These are phyloP conservation scores for Populus euphratica DNA, from an alignment of 345 rosid genomes.

Conservation along the genomic window DNA sequence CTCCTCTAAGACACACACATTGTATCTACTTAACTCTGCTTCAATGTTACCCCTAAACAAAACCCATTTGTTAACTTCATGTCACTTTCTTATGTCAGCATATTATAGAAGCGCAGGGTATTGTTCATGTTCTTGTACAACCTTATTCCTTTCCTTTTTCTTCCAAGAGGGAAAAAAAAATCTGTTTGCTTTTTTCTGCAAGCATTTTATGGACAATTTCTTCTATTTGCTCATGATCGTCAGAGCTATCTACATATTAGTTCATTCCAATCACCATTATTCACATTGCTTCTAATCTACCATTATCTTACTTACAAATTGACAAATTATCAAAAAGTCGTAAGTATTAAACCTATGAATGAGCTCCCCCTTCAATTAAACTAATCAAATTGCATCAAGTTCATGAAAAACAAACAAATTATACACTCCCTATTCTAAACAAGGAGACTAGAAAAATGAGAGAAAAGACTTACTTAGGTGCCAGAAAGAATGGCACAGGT, in stretches of 20 bases:
- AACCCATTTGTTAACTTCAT: not conserved
- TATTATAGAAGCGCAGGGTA: not conserved
- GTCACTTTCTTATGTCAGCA: not conserved
- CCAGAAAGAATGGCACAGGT: slow-evolving; percentile 59
- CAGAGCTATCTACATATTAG: not conserved
- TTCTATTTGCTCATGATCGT: not conserved
- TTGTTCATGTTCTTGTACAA: not conserved
- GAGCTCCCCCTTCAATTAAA: not conserved
- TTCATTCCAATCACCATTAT: not conserved
- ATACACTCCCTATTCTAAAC: not conserved
- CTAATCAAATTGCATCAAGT: not conserved
- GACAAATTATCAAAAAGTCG: not conserved
- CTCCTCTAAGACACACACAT: too few species aligned
- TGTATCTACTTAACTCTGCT: not conserved
- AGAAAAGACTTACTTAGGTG: slow-evolving; percentile 43
- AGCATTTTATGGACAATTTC: not conserved
- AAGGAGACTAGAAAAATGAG: not conserved
- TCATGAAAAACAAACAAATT: not conserved
- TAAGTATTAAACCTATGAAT: not conserved
- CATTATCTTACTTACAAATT: not conserved
- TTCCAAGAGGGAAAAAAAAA: not conserved
- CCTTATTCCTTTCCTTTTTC: not conserved
- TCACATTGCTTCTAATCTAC: not conserved
- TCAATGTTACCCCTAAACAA: not conserved
- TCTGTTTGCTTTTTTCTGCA: not conserved